Conservation (phyloP, 2,329 filamentous ascomycete species). For the Stagonosporopsis chrysanthemi region DNA sequence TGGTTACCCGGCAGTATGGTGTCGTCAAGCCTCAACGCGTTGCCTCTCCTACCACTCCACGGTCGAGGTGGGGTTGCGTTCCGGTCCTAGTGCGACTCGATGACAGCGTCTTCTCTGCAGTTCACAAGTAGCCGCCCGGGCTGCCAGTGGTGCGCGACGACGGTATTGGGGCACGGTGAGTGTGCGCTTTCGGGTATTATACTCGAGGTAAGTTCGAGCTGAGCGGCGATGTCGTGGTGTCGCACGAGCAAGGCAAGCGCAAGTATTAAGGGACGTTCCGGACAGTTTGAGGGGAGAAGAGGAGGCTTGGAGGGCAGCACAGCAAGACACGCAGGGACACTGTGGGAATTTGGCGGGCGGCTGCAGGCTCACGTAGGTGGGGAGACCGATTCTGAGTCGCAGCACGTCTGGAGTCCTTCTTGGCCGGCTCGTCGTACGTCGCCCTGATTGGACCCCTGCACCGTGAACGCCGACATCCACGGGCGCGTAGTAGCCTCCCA, state of each 20-base stretch:
- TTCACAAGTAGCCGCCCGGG: constrained; percentile 42
- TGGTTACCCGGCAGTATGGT: constrained; percentile 52
- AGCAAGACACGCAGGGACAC: constrained; percentile 40
- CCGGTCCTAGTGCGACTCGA: constrained; percentile 31
- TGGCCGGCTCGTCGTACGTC: constrained; percentile 38
- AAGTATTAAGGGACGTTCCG: constrained; percentile 34
- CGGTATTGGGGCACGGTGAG: constrained; percentile 22
- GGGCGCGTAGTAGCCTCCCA: constrained; percentile 37
- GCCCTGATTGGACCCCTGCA: constrained; percentile 41
- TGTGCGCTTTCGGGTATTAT: constrained; percentile 25
- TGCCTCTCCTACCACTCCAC: constrained; percentile 37
- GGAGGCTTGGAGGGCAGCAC: constrained; percentile 39
- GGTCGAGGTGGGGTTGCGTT: constrained; percentile 30
- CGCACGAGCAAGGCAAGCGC: constrained; percentile 22
- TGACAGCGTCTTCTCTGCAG: constrained; percentile 22
- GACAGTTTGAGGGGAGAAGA: constrained; percentile 31
- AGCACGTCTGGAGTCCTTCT: constrained; percentile 46
- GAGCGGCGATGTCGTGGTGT: constrained; percentile 18
- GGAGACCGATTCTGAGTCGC: constrained; percentile 48
- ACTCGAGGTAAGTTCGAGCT: constrained; percentile 18
- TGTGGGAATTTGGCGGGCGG: constrained; percentile 45
- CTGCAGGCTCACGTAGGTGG: constrained; percentile 47
- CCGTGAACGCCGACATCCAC: constrained; percentile 40
- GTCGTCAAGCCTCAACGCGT: constrained; percentile 46
- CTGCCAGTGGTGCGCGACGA: constrained; percentile 26